Conservation (phyloP, 768 basidiomycete species). For the Pluteus cervinus region DNA sequence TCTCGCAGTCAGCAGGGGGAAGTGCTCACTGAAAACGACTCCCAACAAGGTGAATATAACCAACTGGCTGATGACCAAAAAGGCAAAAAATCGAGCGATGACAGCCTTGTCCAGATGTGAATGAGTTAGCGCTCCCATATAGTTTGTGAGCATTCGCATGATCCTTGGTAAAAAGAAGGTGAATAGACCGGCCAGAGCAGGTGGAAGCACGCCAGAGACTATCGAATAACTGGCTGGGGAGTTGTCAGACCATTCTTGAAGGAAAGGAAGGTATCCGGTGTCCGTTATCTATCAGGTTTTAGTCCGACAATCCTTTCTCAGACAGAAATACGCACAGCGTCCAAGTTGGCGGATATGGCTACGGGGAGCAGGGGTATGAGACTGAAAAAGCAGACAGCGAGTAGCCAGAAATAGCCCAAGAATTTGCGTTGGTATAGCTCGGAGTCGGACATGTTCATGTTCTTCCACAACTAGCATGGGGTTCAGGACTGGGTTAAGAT, state of each 20-base stretch:
- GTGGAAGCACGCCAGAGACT: conserved; percentile 80
- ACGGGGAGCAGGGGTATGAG: conserved; percentile 78
- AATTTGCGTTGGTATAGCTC: conserved; percentile 46
- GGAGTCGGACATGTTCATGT: conserved; percentile 52
- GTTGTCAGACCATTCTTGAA: conserved; percentile 51
- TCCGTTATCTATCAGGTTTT: conserved; percentile 32
- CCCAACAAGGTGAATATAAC: conserved; percentile 80
- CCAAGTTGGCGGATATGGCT: conserved; percentile 78
- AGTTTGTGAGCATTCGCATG: conserved; percentile 72
- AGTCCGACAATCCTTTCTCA: neutral
- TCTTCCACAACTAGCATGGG: conserved; percentile 61
- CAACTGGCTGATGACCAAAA: conserved; percentile 80
- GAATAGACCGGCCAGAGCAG: conserved; percentile 67
- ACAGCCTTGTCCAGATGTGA: conserved; percentile 72
- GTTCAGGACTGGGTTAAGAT: neutral
- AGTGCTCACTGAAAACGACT: conserved; percentile 58
- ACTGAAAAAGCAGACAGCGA: conserved; percentile 70
- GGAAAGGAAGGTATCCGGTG: conserved; percentile 52
- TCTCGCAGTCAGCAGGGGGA: neutral
- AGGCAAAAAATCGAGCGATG: conserved; percentile 77
- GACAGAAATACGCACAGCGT: conserved; percentile 36
- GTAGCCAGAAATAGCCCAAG: conserved; percentile 61
- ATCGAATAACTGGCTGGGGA: conserved; percentile 62
- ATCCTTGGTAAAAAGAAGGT: conserved; percentile 71
- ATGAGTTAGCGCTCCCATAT: conserved; percentile 42